phyloP scores from a whole-genome alignment of 495 filamentous ascomycete genomes.

The Daldinia caldariorum region DNA sequence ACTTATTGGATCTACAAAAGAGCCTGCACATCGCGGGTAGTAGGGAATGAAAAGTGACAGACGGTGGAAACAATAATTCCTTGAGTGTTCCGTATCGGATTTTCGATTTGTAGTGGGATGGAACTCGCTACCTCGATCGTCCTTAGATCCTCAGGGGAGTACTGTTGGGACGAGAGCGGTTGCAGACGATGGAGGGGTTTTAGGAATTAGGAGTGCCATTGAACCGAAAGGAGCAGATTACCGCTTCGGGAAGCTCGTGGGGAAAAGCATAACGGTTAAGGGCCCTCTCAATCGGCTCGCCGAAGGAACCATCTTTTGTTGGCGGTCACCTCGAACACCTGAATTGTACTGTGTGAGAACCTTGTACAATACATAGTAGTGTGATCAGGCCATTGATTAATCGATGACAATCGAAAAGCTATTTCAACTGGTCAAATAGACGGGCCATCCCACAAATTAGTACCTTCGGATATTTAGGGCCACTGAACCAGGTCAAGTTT shows the following conservation, averaged over 20 bases:
- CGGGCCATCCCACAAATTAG: conserved; percentile 42
- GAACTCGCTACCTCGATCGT: conserved; percentile 14
- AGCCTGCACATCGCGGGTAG: neutral
- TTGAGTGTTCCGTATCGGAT: conserved; percentile 11
- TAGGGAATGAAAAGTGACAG: conserved; percentile 6
- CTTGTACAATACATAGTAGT: conserved; percentile 27
- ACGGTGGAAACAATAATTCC: conserved; percentile 15
- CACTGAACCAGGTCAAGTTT: conserved; percentile 39
- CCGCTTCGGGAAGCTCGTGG: conserved; percentile 41
- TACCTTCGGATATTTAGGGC: conserved; percentile 43
- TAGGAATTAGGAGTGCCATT: conserved; percentile 41
- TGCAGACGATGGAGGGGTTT: conserved; percentile 7
- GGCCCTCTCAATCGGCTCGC: conserved; percentile 37
- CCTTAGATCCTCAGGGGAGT: conserved; percentile 9
- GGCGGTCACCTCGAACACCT: conserved; percentile 30
- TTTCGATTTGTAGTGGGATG: conserved; percentile 27
- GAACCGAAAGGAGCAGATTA: conserved; percentile 43
- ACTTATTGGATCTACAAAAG: conserved; percentile 18
- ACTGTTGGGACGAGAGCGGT: conserved; percentile 20
- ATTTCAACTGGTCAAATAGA: conserved; percentile 36
- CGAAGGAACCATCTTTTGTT: conserved; percentile 31
- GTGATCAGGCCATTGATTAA: conserved; percentile 42
- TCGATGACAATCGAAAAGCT: conserved; percentile 34
- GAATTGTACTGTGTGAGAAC: conserved; percentile 41
- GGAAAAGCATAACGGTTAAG: conserved; percentile 32